phyloP scores from a whole-genome alignment of 129 eudicot species.

The Artemisia argyi region DNA sequence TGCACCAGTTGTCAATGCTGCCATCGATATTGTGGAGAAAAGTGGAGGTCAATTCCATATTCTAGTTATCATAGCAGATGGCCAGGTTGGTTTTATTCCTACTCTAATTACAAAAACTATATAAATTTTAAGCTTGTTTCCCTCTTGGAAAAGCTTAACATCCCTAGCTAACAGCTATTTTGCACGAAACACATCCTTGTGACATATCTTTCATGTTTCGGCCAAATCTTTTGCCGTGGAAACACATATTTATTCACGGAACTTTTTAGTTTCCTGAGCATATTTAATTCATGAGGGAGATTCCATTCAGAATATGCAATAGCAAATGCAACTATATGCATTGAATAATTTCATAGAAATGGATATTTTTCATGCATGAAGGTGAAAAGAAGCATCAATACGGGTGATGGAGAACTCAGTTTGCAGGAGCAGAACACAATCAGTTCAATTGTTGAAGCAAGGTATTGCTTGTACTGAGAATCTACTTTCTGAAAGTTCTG shows the following conservation, averaged over 20 bases:
- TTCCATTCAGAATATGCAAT: neutral
- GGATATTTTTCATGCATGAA: constrained; percentile 28
- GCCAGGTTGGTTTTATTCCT: constrained; percentile 51
- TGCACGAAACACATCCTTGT: neutral
- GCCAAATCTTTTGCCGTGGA: no score
- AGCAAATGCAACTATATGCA: neutral
- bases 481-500: constrained; percentile 7
- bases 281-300: neutral
- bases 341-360: neutral
- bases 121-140: neutral
- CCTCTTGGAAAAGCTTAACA: neutral
- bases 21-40: constrained; percentile 69
- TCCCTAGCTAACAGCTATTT: neutral
- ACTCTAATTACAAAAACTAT: constrained; percentile 7
- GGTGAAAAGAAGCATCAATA: constrained; percentile 69
- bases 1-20: constrained; percentile 72
- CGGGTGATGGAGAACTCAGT: constrained; percentile 52
- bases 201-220: no score
- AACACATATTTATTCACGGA: no score
- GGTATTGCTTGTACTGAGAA: constrained; percentile 37
- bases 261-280: no score
- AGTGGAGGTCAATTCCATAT: constrained; percentile 82
- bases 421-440: constrained; percentile 63
- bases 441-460: constrained; percentile 68
- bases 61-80: constrained; percentile 76